These are phyloP conservation scores for Zygoascus ofunaensis DNA, from an alignment of 805 yeast genomes.

Conservation along the genomic window DNA sequence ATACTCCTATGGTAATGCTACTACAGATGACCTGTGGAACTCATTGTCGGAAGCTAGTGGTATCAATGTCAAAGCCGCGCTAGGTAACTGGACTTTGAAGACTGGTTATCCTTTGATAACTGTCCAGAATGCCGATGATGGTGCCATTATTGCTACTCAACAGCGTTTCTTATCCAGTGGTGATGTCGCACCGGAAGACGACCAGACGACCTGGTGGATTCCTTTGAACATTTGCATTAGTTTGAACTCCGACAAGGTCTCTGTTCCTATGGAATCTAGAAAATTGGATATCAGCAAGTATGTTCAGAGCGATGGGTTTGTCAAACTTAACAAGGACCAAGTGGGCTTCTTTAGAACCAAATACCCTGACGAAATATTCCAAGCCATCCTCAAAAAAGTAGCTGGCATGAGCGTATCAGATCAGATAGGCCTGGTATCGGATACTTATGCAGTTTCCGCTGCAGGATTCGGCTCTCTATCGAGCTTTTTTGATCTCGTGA, in stretches of 20 bases:
- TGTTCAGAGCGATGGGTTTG: constrained; percentile 15
- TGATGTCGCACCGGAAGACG: constrained; percentile 49
- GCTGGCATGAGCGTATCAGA: constrained; percentile 63
- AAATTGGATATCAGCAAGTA: constrained; percentile 8
- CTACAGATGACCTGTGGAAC: constrained; percentile 64
- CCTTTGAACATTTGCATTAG: constrained; percentile 25
- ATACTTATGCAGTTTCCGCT: constrained; percentile 59
- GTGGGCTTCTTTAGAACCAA: constrained; percentile 69
- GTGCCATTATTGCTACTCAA: constrained; percentile 39
- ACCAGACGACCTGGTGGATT: constrained; percentile 39
- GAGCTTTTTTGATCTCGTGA: constrained; percentile 41
- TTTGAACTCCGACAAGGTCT: constrained; percentile 12
- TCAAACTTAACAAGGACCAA: constrained; percentile 63
- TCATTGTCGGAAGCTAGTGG: constrained; percentile 57
- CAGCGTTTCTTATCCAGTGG: constrained; percentile 56
- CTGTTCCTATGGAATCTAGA: constrained; percentile 24
- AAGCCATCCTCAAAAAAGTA: constrained; percentile 48
- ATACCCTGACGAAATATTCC: constrained; percentile 61
- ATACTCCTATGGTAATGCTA: constrained; percentile 61
- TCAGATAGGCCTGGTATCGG: constrained; percentile 74
- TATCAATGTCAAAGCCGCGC: constrained; percentile 46
- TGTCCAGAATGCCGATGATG: constrained; percentile 34
- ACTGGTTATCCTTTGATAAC: constrained; percentile 65
- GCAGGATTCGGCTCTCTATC: constrained; percentile 62
- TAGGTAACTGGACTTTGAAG: constrained; percentile 64